A percentile compares a stretch with the other conserved stretches of the same genome.
phyloP scores from a whole-genome alignment of 1,139 yeast species.

The Candida sanyaensis region DNA sequence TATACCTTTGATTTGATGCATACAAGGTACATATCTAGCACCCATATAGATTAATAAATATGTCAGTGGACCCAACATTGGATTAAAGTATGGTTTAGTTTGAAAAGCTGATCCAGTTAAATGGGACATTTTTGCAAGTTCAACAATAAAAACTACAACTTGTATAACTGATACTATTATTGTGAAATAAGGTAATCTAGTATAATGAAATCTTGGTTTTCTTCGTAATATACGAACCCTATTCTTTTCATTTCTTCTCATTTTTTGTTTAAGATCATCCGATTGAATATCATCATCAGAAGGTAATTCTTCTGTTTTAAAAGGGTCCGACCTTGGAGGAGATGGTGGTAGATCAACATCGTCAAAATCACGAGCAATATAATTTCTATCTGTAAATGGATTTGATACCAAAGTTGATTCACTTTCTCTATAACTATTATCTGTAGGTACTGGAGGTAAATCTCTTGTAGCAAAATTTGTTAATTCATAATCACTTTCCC shows the following conservation, averaged over 20 bases:
- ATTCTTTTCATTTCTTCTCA: slow-evolving; percentile 27
- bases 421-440: neutral
- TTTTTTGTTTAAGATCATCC: slow-evolving; percentile 14
- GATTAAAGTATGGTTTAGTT: slow-evolving; percentile 72
- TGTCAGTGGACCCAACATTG: slow-evolving; percentile 81
- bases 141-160: slow-evolving; percentile 65
- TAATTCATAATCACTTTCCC: slow-evolving; percentile 8
- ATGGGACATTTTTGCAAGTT: slow-evolving; percentile 57
- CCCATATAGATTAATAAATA: slow-evolving; percentile 70
- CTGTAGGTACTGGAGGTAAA: slow-evolving; percentile 13
- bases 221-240: slow-evolving; percentile 27
- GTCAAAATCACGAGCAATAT: slow-evolving; percentile 7
- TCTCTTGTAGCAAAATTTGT: slow-evolving; percentile 9
- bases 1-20: slow-evolving; percentile 54
- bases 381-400: slow-evolving; percentile 10
- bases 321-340: slow-evolving; percentile 12
- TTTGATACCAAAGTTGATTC: neutral
- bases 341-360: slow-evolving; percentile 10
- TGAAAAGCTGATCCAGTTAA: slow-evolving; percentile 71
- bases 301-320: slow-evolving; percentile 6
- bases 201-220: slow-evolving; percentile 43
- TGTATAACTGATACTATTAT: slow-evolving; percentile 52
- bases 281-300: slow-evolving; percentile 5
- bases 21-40: slow-evolving; percentile 72
- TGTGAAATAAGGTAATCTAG: slow-evolving; percentile 50